Base-by-base conservation (phyloP, 306 rosid genomes). In the Cucurbita ficifolia region DNA sequence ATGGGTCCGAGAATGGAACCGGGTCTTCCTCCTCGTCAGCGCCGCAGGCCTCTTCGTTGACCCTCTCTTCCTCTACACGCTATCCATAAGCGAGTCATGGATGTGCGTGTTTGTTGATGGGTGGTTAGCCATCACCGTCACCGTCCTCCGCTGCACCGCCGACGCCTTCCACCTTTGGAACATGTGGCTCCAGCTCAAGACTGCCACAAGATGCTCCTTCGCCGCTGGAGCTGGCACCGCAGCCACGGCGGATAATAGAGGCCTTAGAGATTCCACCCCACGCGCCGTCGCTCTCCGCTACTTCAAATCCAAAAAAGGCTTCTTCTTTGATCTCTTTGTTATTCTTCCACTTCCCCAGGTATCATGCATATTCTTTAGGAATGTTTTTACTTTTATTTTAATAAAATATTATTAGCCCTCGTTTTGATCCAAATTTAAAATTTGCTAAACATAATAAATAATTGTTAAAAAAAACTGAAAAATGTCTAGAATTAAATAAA, bases 301-400 rank as follows among this genome's bases (percentile, higher is more conserved):
- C 61, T 74, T 86, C 43, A 88, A 76, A 75, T 76, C 80, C 67
- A 93, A 83, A 46, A 83, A 49, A 33, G 88, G 83, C 11, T 87
- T 94, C 79, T 78, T 90, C 78, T 87, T 94, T 50, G 88, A 94
- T 68, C 89, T 94, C 77, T 89, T 94, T n/a, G 85, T 94, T 22
- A 87, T 91, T 50, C 90, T 94, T 56, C 99, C 99, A 29, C 63
- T 94, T 2, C 99, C 99, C 4, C 99, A 94, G 94, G 99, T 90
- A 49, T 29, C 33, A 29, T 29, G 33, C 33, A 29, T 29, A 29
- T 2, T 7, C 45, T 42, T 42, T 42, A 7, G 8, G 45, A 9
- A 42, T 42, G 45, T 42, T 42, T 42, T 42, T 8, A 42, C 45
- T 6, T 42, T 42, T 42, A 10, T 8, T 42, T 8, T 48, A 12